Conservation (phyloP, 495 filamentous ascomycete species). For the Neohortaea acidophila region DNA sequence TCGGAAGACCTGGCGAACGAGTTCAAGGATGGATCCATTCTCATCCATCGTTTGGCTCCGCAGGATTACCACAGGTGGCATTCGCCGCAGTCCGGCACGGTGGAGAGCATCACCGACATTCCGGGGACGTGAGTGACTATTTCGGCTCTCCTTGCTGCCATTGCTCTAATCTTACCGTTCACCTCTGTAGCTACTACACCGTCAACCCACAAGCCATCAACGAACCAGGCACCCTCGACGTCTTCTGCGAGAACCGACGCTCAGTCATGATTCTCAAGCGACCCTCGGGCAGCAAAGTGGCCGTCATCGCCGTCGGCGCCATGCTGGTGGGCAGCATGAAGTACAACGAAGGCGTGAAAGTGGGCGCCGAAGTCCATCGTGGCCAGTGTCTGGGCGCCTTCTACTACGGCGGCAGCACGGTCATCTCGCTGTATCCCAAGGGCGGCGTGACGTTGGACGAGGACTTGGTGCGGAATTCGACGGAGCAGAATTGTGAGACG, state of each 20-base stretch:
- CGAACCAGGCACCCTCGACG: slow-evolving; percentile 29
- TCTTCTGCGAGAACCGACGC: slow-evolving; percentile 32
- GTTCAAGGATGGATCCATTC: slow-evolving; percentile 16
- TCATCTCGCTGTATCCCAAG: slow-evolving; percentile 15
- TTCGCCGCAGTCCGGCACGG: slow-evolving; percentile 12
- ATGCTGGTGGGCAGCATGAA: slow-evolving; percentile 32
- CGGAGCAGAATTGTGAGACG: slow-evolving; percentile 23
- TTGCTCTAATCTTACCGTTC: background rate
- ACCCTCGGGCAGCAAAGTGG: slow-evolving; percentile 24
- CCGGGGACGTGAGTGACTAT: slow-evolving; percentile 8
- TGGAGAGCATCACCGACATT: slow-evolving; percentile 15
- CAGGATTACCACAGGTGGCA: slow-evolving; percentile 23
- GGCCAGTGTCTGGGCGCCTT: slow-evolving; percentile 21
- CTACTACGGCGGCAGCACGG: slow-evolving; percentile 19
- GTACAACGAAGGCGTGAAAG: slow-evolving; percentile 25
- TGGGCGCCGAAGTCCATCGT: slow-evolving; percentile 11
- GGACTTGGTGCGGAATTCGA: slow-evolving; percentile 19
- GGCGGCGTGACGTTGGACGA: slow-evolving; percentile 17
- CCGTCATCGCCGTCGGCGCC: slow-evolving; percentile 30
- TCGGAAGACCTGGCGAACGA: slow-evolving; percentile 7
- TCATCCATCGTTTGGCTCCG: slow-evolving; percentile 19
- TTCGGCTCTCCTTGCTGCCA: background rate
- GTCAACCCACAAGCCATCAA: slow-evolving; percentile 36
- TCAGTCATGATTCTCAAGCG: slow-evolving; percentile 29
- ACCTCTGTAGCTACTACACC: slow-evolving; percentile 17